Evolutionary conservation across 2,329 filamentous ascomycete genomes (phyloP), one percentile per base, ranked within the genome.

Genomic region (Curvularia spicifera): DNA sequence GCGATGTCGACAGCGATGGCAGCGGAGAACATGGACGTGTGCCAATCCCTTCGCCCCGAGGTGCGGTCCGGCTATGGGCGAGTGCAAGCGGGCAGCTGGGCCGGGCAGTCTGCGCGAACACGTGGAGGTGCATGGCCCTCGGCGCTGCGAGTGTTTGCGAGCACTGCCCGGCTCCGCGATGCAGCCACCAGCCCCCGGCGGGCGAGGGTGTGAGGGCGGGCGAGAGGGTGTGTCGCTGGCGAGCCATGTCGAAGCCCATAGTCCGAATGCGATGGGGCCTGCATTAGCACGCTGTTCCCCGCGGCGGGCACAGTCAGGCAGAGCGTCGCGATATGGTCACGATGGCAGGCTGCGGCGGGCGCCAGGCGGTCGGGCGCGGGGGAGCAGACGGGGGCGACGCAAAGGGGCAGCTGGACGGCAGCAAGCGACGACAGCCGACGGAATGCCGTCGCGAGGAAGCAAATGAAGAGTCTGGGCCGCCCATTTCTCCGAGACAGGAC

Each of bases 151-250:
- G 60, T 53, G 53, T 58, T 55, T 42, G 51, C 59, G 49, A 50
- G 33, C 33, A 53, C 28, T 35, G 59, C 53, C 65, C 65, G 65
- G 62, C 46, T 51, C 68, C 68, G 66, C 68, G 65, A 59, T 61
- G 67, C 67, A 64, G 47, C 66, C 61, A 20, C 18, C 18, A 18
- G 18, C 18, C 18, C 18, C 20, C 5, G 20, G 60, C 46, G 48
- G 48, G 53, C 46, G 59, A 43, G 42, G 43, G 26, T 18, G 18
- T 18, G 18, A 18, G 18, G 18, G 18, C 7, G 26, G 8, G 44
- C 7, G 2, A 5, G 44, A 31, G 44, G 26, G n/a, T 18, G 24
- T 29, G 40, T 22, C 12, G 40, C 20, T 60, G 37, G 47, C 54
- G 31, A 13, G 31, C 13, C 5, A 44, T 65, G 63, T 66, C 56